phyloP scores from a whole-genome alignment of 148 eudicot species.

The Fagopyrum esculentum region DNA sequence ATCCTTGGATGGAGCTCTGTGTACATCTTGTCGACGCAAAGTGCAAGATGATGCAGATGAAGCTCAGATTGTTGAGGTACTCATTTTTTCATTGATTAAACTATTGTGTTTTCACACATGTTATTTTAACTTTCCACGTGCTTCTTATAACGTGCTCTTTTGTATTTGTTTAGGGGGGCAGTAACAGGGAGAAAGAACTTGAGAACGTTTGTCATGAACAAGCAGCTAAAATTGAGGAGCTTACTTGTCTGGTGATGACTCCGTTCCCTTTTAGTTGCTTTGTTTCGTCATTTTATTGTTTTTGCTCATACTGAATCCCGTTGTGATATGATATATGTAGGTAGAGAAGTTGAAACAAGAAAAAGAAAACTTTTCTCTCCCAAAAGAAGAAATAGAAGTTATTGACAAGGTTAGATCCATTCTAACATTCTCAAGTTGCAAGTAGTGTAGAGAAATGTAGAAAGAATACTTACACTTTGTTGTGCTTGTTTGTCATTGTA shows the following conservation, averaged over 20 bases:
- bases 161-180: slow-evolving; percentile 12
- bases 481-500: neutral
- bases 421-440: neutral
- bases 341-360: slow-evolving; percentile 49
- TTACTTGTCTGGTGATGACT: slow-evolving; percentile 49
- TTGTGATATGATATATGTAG: slow-evolving; percentile 32
- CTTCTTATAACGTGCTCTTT: neutral
- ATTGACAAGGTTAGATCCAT: slow-evolving; percentile 46
- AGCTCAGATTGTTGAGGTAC: slow-evolving; percentile 31
- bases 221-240: slow-evolving; percentile 80
- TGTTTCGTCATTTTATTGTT: neutral
- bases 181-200: slow-evolving; percentile 41
- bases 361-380: slow-evolving; percentile 8
- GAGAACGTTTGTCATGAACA: slow-evolving; percentile 59
- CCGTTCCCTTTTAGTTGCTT: neutral
- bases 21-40: slow-evolving; percentile 43
- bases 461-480: neutral
- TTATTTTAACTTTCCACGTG: neutral
- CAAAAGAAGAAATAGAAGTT: slow-evolving; percentile 15
- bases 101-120: neutral
- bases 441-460: neutral
- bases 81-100: neutral
- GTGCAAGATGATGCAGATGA: slow-evolving; percentile 21
- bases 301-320: slow-evolving; percentile 3
- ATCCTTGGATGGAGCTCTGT: slow-evolving; percentile 32